Evolutionary conservation across 192 early-diverging fungal species (phyloP).

Genomic region (Backusella liffmaniae): DNA sequence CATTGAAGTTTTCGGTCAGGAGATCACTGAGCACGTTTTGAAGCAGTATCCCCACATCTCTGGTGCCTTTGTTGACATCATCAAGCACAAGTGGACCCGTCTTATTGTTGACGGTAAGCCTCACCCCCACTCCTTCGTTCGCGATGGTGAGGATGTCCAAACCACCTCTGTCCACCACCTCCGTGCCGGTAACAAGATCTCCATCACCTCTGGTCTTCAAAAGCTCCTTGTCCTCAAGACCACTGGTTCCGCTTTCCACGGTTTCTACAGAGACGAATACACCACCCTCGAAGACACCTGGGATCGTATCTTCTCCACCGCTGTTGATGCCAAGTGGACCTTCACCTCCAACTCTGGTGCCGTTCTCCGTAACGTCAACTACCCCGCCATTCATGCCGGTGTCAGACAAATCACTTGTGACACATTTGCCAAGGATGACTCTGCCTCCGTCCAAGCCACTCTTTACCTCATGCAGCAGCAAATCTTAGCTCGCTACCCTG

Average conservation of each 20-base stretch:
- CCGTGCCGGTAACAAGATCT: conserved; percentile 41
- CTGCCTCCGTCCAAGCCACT: conserved; percentile 79
- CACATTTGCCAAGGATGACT: conserved; percentile 73
- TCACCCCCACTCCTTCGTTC: conserved; percentile 73
- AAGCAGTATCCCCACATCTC: conserved; percentile 71
- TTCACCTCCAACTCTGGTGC: conserved; percentile 36
- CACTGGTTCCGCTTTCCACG: conserved; percentile 76
- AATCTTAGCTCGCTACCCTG: conserved; percentile 56
- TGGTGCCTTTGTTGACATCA: conserved; percentile 63
- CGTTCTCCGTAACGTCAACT: conserved; percentile 43
- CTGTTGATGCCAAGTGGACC: conserved; percentile 69
- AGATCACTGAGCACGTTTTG: conserved; percentile 68
- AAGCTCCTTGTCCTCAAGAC: conserved; percentile 81
- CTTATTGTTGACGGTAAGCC: conserved; percentile 58
- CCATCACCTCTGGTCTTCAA: conserved; percentile 64
- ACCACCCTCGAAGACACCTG: conserved; percentile 69
- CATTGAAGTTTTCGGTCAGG: conserved; percentile 69
- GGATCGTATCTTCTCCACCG: conserved; percentile 78
- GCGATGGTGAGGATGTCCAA: conserved; percentile 69
- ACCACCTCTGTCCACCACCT: conserved; percentile 56
- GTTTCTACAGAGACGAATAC: conserved; percentile 71
- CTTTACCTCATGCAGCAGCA: conserved; percentile 74
- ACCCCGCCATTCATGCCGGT: conserved; percentile 54
- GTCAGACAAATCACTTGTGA: conserved; percentile 68
- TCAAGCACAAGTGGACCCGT: conserved; percentile 75